phyloP scores from a whole-genome alignment of 73 alveolate species.

The Paramecium pentaurelia region DNA sequence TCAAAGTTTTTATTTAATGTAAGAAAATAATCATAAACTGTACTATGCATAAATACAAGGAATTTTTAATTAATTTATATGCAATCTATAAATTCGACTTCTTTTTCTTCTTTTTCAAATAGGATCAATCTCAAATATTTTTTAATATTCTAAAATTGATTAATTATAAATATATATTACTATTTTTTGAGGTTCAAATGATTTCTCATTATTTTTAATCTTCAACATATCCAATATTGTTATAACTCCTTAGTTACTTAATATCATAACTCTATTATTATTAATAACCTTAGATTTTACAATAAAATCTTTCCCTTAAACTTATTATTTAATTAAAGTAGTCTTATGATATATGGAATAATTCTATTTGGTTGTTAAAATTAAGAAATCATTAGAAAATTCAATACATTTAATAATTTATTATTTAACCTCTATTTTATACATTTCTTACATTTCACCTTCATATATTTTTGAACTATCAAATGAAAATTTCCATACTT shows the following conservation, averaged over 20 bases:
- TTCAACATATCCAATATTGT: not conserved
- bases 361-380: not conserved
- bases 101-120: slow-evolving; percentile 34
- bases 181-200: slow-evolving; percentile 20
- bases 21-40: slow-evolving; percentile 18
- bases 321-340: not conserved
- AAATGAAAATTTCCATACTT: slow-evolving; percentile 41
- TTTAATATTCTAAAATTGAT: not conserved
- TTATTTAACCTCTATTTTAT: not conserved
- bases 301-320: not conserved
- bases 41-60: not conserved
- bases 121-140: not conserved
- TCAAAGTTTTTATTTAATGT: not conserved
- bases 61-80: not conserved
- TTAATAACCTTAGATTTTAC: not conserved
- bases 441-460: slow-evolving; percentile 15
- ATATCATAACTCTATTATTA: not conserved
- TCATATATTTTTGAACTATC: slow-evolving; percentile 40
- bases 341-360: not conserved
- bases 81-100: not conserved
- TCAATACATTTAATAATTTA: not conserved
- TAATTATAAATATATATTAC: not conserved
- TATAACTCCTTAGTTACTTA: not conserved
- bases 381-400: not conserved
- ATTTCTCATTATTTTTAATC: not conserved